phyloP scores from a whole-genome alignment of 139 green algal genomes.

The Chlorella sp. region DNA sequence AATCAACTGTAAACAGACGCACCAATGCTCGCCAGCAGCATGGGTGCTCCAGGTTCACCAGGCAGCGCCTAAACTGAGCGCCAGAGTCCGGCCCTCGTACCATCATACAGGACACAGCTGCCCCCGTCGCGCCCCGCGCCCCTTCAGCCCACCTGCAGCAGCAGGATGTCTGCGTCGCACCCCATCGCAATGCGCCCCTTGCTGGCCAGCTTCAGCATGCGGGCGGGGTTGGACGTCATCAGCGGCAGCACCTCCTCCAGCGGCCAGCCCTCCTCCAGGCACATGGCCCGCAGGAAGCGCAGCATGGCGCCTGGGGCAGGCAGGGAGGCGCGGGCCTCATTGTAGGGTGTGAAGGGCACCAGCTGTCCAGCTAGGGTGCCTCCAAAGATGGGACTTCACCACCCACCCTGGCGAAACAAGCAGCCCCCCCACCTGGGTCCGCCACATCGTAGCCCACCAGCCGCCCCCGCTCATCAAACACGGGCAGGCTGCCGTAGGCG shows the following conservation, averaged over 20 bases:
- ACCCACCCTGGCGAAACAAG: too few species aligned
- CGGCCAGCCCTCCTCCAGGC: conserved; percentile 3
- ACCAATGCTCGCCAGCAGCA: too few species aligned
- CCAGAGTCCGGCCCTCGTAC: too few species aligned
- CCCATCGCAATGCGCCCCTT: conserved; percentile 44
- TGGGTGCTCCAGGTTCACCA: too few species aligned
- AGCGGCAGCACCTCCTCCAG: conserved; percentile 36
- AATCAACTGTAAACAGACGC: too few species aligned
- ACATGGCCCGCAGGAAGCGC: conserved; percentile 30
- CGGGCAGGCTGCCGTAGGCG: conserved; percentile 45
- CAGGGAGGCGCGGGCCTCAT: neutral
- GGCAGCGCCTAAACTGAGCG: too few species aligned
- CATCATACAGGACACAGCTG: neutral
- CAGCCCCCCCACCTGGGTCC: conserved; percentile 22
- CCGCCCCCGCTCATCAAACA: conserved; percentile 46
- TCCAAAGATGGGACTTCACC: too few species aligned
- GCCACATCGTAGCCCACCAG: conserved; percentile 43
- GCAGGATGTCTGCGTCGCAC: conserved; percentile 47
- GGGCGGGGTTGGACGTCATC: conserved; percentile 41
- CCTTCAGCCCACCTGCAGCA: conserved; percentile 25
- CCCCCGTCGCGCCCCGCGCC: too few species aligned
- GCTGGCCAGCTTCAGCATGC: conserved; percentile 27
- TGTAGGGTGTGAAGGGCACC: too few species aligned
- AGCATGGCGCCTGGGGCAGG: conserved; percentile 21
- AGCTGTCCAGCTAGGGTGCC: too few species aligned